Conservation (phyloP, 345 rosid species). For the Eucalyptus curtisii region DNA sequence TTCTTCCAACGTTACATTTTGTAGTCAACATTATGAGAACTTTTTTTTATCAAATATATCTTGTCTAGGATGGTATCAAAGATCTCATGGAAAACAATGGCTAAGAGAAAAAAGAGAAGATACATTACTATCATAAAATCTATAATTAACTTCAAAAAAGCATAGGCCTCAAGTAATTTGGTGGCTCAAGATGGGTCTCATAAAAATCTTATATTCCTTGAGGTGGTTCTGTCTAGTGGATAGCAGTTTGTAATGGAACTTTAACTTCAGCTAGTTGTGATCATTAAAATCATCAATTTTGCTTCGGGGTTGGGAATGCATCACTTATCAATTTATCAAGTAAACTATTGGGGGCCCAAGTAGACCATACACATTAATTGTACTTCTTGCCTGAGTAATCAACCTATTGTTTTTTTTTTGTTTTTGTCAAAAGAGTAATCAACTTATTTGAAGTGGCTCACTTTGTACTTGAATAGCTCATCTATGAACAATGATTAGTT, state of each 20-base stretch:
- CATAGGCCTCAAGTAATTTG: background rate
- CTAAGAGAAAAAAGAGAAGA: too few relatives aligned
- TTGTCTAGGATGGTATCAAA: too few relatives aligned
- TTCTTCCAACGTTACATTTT: constrained; percentile 31
- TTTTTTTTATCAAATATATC: too few relatives aligned
- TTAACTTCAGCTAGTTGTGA: background rate
- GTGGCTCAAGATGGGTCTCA: background rate
- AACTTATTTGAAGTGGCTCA: background rate
- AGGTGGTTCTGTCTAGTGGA: background rate
- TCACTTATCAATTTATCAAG: background rate
- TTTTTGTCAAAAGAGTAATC: background rate
- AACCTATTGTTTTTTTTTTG: background rate
- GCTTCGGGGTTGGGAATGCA: background rate
- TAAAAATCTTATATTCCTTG: too few relatives aligned
- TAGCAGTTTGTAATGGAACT: background rate
- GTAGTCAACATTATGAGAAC: background rate
- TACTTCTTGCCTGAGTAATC: background rate
- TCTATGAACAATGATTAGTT: background rate
- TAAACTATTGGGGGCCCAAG: background rate
- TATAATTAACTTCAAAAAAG: too few relatives aligned
- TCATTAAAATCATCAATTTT: too few relatives aligned
- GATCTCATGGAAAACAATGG: background rate
- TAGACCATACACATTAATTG: background rate
- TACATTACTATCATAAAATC: background rate
- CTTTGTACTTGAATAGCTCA: background rate